phyloP scores from a whole-genome alignment of 257 asterid species.

The Knoxia roxburghii region DNA sequence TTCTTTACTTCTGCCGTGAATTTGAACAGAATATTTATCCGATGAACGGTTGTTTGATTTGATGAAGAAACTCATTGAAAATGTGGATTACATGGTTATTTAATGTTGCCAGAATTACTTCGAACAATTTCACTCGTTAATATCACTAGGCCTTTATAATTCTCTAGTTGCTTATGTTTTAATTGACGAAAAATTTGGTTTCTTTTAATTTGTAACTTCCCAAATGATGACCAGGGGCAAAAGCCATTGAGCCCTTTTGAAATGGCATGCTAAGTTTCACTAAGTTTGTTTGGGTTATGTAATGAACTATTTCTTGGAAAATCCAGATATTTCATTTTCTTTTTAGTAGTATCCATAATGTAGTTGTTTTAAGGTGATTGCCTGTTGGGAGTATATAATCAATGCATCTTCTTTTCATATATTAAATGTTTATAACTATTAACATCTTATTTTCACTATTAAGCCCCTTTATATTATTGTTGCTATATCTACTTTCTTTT shows the following conservation, averaged over 20 bases:
- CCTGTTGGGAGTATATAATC: neutral
- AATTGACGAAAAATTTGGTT: too few relatives aligned
- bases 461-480: neutral
- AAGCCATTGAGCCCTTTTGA: neutral
- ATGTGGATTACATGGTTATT: neutral
- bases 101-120: slow-evolving; percentile 1
- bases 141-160: neutral
- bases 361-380: neutral
- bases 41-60: neutral
- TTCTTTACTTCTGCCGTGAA: neutral
- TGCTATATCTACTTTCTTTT: neutral
- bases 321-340: neutral
- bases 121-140: neutral
- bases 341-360: neutral
- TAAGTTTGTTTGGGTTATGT: neutral
- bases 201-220: neutral
- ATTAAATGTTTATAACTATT: neutral
- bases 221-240: neutral
- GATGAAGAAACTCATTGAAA: neutral
- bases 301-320: neutral
- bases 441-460: neutral
- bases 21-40: neutral
- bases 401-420: neutral
- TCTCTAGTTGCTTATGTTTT: neutral
- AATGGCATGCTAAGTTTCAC: neutral